phyloP scores from a whole-genome alignment of 768 basidiomycete species.

The Tephrocybe rancida region DNA sequence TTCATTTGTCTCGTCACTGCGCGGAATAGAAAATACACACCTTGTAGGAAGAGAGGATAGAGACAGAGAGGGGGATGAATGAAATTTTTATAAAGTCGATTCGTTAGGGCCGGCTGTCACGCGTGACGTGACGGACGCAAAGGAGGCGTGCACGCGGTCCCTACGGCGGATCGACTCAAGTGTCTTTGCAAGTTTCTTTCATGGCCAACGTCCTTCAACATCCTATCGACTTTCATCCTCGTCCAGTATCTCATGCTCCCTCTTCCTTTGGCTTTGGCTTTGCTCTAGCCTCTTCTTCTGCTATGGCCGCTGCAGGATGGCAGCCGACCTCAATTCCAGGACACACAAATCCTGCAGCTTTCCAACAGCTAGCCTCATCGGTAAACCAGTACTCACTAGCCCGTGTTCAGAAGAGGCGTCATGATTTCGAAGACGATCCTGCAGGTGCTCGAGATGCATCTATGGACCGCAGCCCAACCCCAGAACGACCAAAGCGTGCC shows the following conservation, averaged over 20 bases:
- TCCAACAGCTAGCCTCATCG: constrained; percentile 57
- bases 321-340: constrained; percentile 47
- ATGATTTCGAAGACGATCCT: constrained; percentile 68
- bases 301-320: constrained; percentile 48
- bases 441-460: constrained; percentile 55
- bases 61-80: constrained; percentile 16
- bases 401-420: constrained; percentile 62
- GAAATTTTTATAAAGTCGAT: constrained; percentile 13
- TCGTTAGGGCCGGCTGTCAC: constrained; percentile 40
- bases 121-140: constrained; percentile 4
- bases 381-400: constrained; percentile 41
- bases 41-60: constrained; percentile 22
- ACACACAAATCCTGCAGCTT: constrained; percentile 51
- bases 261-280: constrained; percentile 78
- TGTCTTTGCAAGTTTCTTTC: constrained; percentile 28
- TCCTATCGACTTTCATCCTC: constrained; percentile 64
- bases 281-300: constrained; percentile 49
- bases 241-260: constrained; percentile 58
- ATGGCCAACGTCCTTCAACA: constrained; percentile 78
- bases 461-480: constrained; percentile 87
- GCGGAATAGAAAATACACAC: constrained; percentile 30
- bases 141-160: not conserved
- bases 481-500: constrained; percentile 73
- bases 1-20: constrained; percentile 71
- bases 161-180: too few species aligned